Evolutionary conservation across 768 basidiomycete species (phyloP).

Genomic region (Boletus rufocinnamomeus): DNA sequence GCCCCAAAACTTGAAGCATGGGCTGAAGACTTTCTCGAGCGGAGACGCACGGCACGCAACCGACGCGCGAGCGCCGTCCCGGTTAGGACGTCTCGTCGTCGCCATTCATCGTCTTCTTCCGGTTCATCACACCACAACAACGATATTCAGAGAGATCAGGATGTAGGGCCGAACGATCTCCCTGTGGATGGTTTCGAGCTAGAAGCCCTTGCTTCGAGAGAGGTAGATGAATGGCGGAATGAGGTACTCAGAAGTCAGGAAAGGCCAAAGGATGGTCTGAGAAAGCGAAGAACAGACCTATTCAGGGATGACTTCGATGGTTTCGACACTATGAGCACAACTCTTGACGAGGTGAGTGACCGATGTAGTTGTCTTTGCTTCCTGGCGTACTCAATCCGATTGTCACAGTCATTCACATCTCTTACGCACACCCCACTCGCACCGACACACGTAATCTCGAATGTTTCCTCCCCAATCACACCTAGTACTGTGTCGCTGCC

Average conservation of each 20-base stretch:
- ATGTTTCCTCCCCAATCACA: slow-evolving; percentile 36
- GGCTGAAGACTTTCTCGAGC: slow-evolving; percentile 37
- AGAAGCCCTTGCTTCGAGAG: slow-evolving; percentile 50
- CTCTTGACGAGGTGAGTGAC: slow-evolving; percentile 50
- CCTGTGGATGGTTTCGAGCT: slow-evolving; percentile 44
- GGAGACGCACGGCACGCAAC: slow-evolving; percentile 31
- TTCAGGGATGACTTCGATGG: slow-evolving; percentile 15
- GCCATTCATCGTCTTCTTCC: slow-evolving; percentile 14
- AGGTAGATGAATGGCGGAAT: slow-evolving; percentile 56
- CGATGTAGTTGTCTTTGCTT: not conserved
- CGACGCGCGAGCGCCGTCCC: slow-evolving; percentile 29
- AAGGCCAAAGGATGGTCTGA: slow-evolving; percentile 2
- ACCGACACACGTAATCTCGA: slow-evolving; percentile 50
- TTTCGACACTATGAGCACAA: slow-evolving; percentile 26
- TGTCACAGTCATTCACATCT: slow-evolving; percentile 43
- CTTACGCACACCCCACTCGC: slow-evolving; percentile 50
- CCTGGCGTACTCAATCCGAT: not conserved
- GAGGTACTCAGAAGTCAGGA: slow-evolving; percentile 39
- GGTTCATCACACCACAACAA: slow-evolving; percentile 8
- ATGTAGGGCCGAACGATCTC: slow-evolving; percentile 21
- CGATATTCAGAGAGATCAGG: slow-evolving; percentile 1
- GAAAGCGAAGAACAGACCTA: slow-evolving; percentile 10
- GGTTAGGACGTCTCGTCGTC: slow-evolving; percentile 22
- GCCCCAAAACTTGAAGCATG: slow-evolving; percentile 58
- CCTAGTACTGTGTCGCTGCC: slow-evolving; percentile 18